Conservation (phyloP, 2,329 filamentous ascomycete genomes). For the Colletotrichum cuscutae region DNA sequence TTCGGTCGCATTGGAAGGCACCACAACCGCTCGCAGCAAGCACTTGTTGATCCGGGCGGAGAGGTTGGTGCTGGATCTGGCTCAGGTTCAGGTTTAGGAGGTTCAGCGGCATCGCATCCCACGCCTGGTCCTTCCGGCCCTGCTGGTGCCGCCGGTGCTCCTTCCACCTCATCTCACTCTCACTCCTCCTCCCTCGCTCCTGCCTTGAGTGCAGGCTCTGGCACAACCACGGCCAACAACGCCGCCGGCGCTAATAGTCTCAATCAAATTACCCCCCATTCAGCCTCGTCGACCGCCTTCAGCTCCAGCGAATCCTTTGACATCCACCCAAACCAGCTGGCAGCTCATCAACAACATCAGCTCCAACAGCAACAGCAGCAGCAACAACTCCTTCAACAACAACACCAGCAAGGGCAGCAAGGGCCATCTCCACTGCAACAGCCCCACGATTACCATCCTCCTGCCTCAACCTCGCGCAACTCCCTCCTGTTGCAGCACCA, state of each 20-base stretch:
- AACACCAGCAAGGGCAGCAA: conserved; percentile 43
- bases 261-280: conserved; percentile 47
- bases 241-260: conserved; percentile 38
- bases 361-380: conserved; percentile 43
- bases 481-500: conserved; percentile 36
- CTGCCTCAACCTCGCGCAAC: conserved; percentile 47
- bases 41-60: conserved; percentile 58
- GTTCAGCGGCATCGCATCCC: conserved; percentile 34
- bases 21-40: conserved; percentile 67
- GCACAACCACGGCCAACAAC: conserved; percentile 36
- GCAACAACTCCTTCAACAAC: conserved; percentile 43
- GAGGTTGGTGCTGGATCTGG: conserved; percentile 35
- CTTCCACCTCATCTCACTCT: conserved; percentile 31
- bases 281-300: conserved; percentile 58
- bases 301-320: conserved; percentile 61
- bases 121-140: conserved; percentile 21
- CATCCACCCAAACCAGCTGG: conserved; percentile 39
- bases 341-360: conserved; percentile 40
- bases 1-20: conserved; percentile 66
- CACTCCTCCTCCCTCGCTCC: conserved; percentile 20
- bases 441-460: conserved; percentile 40
- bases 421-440: conserved; percentile 38
- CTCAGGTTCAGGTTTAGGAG: background rate
- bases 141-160: conserved; percentile 25
- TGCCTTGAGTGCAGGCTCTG: conserved; percentile 34